phyloP scores from a whole-genome alignment of 2,329 filamentous ascomycete genomes.

The Aureobasidium sp. region DNA sequence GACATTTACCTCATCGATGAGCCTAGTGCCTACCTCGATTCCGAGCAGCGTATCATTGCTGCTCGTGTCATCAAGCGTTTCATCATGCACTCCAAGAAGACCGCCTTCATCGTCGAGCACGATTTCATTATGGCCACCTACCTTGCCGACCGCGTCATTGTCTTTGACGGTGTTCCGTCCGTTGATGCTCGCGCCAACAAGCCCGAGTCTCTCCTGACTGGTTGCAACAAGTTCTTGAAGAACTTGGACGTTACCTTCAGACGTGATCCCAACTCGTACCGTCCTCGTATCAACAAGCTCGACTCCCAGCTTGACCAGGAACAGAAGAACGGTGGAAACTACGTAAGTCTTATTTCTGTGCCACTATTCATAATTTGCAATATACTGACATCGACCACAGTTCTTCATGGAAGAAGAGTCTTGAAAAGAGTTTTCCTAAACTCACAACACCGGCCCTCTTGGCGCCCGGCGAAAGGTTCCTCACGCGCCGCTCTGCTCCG shows the following conservation, averaged over 20 bases:
- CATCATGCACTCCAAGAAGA: constrained; percentile 99
- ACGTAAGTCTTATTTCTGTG: constrained; percentile 50
- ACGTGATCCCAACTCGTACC: constrained; percentile 90
- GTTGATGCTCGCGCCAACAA: constrained; percentile 79
- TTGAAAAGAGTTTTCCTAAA: constrained; percentile 56
- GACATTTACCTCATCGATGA: constrained; percentile 99
- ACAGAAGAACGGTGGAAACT: constrained; percentile 90
- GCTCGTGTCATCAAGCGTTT: constrained; percentile 98
- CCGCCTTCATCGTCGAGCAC: constrained; percentile 98
- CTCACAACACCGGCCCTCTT: constrained; percentile 19
- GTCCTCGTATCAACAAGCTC: constrained; percentile 96
- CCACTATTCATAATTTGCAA: not conserved
- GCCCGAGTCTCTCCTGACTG: constrained; percentile 86
- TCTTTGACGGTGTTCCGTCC: constrained; percentile 92
- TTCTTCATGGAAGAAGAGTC: constrained; percentile 92
- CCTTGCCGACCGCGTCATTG: constrained; percentile 88
- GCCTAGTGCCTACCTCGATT: constrained; percentile 94
- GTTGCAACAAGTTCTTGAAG: constrained; percentile 95
- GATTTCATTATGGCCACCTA: constrained; percentile 96
- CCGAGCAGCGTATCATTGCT: constrained; percentile 96
- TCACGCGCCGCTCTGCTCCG: constrained; percentile 15
- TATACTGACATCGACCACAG: constrained; percentile 33
- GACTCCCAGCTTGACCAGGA: constrained; percentile 95
- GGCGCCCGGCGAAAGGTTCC: constrained; percentile 3
- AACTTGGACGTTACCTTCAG: constrained; percentile 98